Evolutionary conservation across 2,329 filamentous ascomycete species (phyloP), one percentile per base, ranked within the genome.

Genomic region (Neocatenulostroma microsporum): DNA sequence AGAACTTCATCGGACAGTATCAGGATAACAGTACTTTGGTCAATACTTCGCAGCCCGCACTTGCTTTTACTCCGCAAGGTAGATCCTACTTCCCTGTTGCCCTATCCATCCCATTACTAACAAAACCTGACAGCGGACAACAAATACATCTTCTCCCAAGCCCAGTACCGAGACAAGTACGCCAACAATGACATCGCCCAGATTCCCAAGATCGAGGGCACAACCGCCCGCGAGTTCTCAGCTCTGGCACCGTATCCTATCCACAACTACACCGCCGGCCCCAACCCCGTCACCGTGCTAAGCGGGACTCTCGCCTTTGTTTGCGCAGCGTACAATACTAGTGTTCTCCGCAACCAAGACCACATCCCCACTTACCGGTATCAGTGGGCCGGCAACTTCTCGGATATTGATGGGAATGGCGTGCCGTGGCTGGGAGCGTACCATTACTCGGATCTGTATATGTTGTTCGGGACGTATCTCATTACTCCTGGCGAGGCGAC

Each of bases 391-490:
- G 61, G 60, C 1, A 37, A 37, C 17, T 37, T n/a, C n/a, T n/a
- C n/a, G n/a, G n/a, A n/a, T n/a, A n/a, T n/a, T n/a, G n/a, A n/a
- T n/a, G n/a, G n/a, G n/a, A n/a, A n/a, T n/a, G n/a, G n/a, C n/a
- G n/a, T 43, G 10, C 50, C 46, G 25, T 62, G 59, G 60, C 26
- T 58, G 30, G 60, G 56, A 3, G 57, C 60, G 18, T 63, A 58
- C 31, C 60, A 63, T 37, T 51, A 47, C 10, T 46, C 53, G 5
- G 60, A 63, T 19, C 48, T 62, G 5, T 51, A 53, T 5, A 41
- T 62, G 21, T 44, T 62, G 7, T 62, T 63, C 34, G 61, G 60
- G 5, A 57, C 61, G 2, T 51, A 56, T 37, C 46, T 44, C 5
- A 55, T 53, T 30, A 50, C 53, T 3, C 42, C 44, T n/a, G 51